Percentiles rank a stretch among this genome's conserved stretches.
Conservation (phyloP, 2,329 filamentous ascomycete genomes). For the Phaeomoniella chlamydospora region DNA sequence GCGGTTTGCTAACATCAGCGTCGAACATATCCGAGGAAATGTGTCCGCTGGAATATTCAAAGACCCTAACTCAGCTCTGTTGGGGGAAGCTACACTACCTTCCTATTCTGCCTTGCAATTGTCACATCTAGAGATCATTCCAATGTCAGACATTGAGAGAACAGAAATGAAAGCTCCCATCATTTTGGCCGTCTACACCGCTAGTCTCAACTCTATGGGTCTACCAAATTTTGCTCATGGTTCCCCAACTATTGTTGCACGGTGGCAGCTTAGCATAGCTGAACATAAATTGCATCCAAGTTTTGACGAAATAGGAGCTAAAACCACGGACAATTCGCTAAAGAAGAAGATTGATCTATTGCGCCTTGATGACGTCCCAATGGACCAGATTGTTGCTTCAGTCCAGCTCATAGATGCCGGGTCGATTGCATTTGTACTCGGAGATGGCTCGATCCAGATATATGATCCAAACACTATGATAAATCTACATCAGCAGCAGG, state of each 20-base stretch:
- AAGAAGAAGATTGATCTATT: constrained; percentile 11
- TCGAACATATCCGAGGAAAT: neutral
- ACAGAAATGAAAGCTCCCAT: constrained; percentile 44
- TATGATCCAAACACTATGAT: constrained; percentile 62
- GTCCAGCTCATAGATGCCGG: constrained; percentile 56
- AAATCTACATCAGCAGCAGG: constrained; percentile 49
- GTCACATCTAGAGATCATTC: constrained; percentile 56
- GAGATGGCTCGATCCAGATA: constrained; percentile 70
- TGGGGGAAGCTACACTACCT: constrained; percentile 6
- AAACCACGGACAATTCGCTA: constrained; percentile 20
- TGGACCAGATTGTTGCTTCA: constrained; percentile 57
- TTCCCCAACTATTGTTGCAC: constrained; percentile 59
- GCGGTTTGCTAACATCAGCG: neutral
- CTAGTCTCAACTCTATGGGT: constrained; percentile 34
- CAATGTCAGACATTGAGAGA: constrained; percentile 43
- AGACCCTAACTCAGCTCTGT: constrained; percentile 5
- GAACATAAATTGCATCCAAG: constrained; percentile 55
- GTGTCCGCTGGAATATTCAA: neutral
- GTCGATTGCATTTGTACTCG: constrained; percentile 59
- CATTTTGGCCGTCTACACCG: constrained; percentile 60
- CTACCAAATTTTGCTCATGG: constrained; percentile 46
- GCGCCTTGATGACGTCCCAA: constrained; percentile 52
- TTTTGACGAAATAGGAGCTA: constrained; percentile 60
- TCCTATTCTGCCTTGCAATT: constrained; percentile 11
- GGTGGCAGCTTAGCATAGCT: constrained; percentile 63